Conservation (phyloP, 2,329 filamentous ascomycete species). For the Botryotinia narcissicola region DNA sequence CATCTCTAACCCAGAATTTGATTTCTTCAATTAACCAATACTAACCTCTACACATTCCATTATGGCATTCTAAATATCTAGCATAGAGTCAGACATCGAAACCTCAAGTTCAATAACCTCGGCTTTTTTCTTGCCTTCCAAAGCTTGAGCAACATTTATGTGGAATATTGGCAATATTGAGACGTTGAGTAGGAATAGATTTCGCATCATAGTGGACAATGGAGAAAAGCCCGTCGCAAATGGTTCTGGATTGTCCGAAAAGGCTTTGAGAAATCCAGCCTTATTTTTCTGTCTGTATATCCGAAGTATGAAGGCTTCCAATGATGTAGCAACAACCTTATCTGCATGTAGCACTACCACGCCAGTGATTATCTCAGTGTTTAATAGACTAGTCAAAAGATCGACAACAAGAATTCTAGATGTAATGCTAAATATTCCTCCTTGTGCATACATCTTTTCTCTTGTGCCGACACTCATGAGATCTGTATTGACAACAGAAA, state of each 20-base stretch:
- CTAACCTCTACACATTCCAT: constrained; percentile 95
- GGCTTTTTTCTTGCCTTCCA: constrained; percentile 89
- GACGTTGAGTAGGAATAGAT: constrained; percentile 83
- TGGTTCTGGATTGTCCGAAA: constrained; percentile 89
- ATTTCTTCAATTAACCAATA: constrained; percentile 89
- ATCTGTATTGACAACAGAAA: constrained; percentile 93
- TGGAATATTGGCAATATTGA: constrained; percentile 95
- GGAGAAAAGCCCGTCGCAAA: constrained; percentile 88
- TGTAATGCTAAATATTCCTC: constrained; percentile 93
- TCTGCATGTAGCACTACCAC: constrained; percentile 87
- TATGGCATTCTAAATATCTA: constrained; percentile 87
- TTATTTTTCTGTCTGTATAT: constrained; percentile 96
- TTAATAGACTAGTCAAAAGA: constrained; percentile 77
- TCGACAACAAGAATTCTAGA: constrained; percentile 94
- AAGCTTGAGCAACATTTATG: constrained; percentile 78
- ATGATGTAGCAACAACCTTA: constrained; percentile 76
- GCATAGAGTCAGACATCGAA: constrained; percentile 93
- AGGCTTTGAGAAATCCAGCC: constrained; percentile 88
- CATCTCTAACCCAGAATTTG: constrained; percentile 86
- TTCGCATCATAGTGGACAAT: constrained; percentile 85
- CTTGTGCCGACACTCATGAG: constrained; percentile 80
- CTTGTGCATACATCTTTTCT: constrained; percentile 86
- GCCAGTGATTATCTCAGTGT: constrained; percentile 82
- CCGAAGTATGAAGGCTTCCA: constrained; percentile 92
- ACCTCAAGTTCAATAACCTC: constrained; percentile 97